Conservation (phyloP, 768 basidiomycete species). For the Dictyophora rubrovolvata region DNA sequence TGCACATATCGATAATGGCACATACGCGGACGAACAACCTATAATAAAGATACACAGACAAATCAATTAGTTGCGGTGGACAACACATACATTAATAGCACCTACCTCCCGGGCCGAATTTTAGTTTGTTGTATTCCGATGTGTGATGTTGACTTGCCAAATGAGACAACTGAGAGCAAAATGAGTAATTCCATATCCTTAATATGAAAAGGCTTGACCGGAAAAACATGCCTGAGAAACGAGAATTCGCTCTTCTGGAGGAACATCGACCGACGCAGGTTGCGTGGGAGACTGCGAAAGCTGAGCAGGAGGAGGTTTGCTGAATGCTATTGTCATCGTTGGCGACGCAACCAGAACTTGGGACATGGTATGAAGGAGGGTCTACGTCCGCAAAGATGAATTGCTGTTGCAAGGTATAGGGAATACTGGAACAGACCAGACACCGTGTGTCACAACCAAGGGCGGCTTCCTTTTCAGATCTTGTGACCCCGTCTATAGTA, state of each 20-base stretch:
- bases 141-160: conserved; percentile 68
- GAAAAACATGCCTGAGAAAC: conserved; percentile 6
- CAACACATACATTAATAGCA: too few relatives aligned
- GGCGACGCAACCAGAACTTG: conserved; percentile 3
- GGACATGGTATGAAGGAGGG: background rate
- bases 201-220: background rate
- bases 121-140: conserved; percentile 60
- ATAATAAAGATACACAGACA: conserved; percentile 7
- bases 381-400: too few relatives aligned
- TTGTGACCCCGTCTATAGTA: background rate
- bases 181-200: background rate
- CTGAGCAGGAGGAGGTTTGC: background rate
- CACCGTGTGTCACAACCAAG: background rate
- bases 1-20: conserved; percentile 51
- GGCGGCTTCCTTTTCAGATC: background rate
- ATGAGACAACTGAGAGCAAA: conserved; percentile 30
- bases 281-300: background rate
- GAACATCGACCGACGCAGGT: background rate
- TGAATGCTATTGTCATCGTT: background rate
- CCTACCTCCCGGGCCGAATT: conserved; percentile 43
- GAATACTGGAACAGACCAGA: background rate
- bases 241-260: conserved; percentile 3
- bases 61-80: background rate
- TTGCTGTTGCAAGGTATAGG: background rate
- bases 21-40: conserved; percentile 51